Percentiles rank a stretch among this genome's conserved stretches.
phyloP scores from a whole-genome alignment of 2,329 filamentous ascomycete species.

The Karstenula rhodostoma region DNA sequence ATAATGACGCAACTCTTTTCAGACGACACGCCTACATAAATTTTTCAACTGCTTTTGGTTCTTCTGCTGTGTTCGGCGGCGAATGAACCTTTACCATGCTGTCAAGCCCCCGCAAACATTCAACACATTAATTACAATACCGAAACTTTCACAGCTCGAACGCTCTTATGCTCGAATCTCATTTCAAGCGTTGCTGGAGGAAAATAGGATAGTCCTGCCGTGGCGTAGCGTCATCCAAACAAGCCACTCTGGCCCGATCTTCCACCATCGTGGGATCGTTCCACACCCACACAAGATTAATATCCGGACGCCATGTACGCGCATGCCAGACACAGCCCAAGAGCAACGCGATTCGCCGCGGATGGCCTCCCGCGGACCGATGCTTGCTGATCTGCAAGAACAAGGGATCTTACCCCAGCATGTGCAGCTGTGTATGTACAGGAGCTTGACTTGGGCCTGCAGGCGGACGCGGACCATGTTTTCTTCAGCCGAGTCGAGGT shows the following conservation, averaged over 20 bases:
- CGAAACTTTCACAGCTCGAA: background rate
- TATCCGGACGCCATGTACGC: slow-evolving; percentile 40
- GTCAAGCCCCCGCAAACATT: background rate
- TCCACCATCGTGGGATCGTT: slow-evolving; percentile 35
- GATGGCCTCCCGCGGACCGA: slow-evolving; percentile 43
- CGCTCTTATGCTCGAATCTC: background rate
- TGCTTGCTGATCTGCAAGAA: slow-evolving; percentile 47
- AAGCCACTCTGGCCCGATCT: slow-evolving; percentile 34
- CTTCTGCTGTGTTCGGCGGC: background rate
- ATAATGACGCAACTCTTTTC: slow-evolving; percentile 39
- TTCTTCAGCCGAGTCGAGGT: slow-evolving; percentile 47
- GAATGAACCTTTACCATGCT: background rate
- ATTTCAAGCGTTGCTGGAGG: slow-evolving; percentile 8
- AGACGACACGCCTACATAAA: slow-evolving; percentile 22
- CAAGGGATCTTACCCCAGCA: slow-evolving; percentile 43
- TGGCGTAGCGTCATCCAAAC: slow-evolving; percentile 15
- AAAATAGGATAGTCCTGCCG: slow-evolving; percentile 20
- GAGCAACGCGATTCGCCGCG: slow-evolving; percentile 38
- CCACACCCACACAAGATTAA: slow-evolving; percentile 29
- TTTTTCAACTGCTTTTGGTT: background rate
- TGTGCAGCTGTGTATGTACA: slow-evolving; percentile 36
- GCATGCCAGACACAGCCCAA: slow-evolving; percentile 33
- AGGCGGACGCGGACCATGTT: slow-evolving; percentile 42
- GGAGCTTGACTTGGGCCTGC: slow-evolving; percentile 39
- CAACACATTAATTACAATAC: slow-evolving; percentile 6